Conservation (phyloP, 257 asterid species). For the Nicotiana obtusifolia region DNA sequence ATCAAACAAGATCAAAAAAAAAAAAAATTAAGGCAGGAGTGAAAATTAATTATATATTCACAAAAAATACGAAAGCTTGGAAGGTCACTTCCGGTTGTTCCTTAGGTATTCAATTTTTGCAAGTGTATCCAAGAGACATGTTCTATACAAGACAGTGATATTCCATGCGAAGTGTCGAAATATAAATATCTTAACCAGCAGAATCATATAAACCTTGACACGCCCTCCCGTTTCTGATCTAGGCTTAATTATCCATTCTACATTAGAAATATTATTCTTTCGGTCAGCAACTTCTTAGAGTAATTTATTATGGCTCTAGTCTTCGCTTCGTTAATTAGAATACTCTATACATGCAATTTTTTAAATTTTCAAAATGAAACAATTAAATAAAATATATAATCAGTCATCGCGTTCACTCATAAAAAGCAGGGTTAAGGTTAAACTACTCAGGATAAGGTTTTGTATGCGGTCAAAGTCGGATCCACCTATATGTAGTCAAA, state of each 20-base stretch:
- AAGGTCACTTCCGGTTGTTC: no score
- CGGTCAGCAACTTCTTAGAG: neutral
- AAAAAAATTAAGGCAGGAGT: no score
- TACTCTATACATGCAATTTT: no score
- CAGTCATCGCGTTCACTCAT: neutral
- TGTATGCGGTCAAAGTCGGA: no score
- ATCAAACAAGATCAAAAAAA: no score
- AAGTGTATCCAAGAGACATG: neutral
- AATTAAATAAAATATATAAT: no score
- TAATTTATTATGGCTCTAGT: neutral
- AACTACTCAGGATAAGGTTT: no score
- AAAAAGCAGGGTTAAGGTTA: neutral
- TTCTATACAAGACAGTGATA: neutral
- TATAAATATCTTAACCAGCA: neutral
- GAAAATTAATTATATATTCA: no score
- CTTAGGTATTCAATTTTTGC: no score
- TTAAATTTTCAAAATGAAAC: neutral
- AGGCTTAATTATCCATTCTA: neutral
- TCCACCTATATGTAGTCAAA: no score
- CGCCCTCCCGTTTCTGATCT: neutral
- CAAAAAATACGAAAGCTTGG: no score
- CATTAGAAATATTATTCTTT: no score
- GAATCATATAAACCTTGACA: neutral
- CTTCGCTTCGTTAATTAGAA: neutral
- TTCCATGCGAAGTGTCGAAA: neutral